Evolutionary conservation across 345 rosid species (phyloP).

Genomic region (Eucalyptus sp.): DNA sequence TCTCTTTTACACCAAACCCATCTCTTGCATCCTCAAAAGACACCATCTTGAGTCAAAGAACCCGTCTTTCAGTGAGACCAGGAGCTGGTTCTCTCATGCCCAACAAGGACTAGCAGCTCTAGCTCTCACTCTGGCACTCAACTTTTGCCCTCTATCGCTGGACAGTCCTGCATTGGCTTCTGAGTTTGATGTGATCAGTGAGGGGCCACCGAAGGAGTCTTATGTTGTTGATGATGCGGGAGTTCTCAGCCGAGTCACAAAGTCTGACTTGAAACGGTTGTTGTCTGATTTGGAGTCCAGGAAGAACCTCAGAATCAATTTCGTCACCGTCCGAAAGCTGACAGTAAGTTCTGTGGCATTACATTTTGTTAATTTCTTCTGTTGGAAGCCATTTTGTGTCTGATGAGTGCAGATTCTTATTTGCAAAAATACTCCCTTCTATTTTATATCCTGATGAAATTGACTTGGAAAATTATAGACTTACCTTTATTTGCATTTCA

Average conservation of each 20-base stretch:
- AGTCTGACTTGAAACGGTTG: conserved; percentile 64
- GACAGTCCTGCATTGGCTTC: conserved; percentile 64
- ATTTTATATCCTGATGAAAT: not conserved
- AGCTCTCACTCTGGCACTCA: conserved; percentile 71
- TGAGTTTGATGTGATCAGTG: conserved; percentile 78
- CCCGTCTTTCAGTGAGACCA: conserved; percentile 14
- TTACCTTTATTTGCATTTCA: not conserved
- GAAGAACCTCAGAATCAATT: conserved; percentile 62
- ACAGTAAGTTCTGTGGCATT: conserved; percentile 37
- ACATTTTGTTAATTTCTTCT: not conserved
- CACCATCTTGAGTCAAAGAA: conserved; percentile 13
- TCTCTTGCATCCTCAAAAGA: conserved; percentile 22
- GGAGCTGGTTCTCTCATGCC: conserved; percentile 47
- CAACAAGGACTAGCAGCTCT: conserved; percentile 77
- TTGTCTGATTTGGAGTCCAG: conserved; percentile 89
- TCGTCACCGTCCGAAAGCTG: conserved; percentile 88
- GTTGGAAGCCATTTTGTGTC: not conserved
- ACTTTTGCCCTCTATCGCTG: conserved; percentile 43
- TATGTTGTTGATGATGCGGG: conserved; percentile 87
- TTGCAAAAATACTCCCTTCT: not conserved
- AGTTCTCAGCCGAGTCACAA: conserved; percentile 89
- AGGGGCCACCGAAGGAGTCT: conserved; percentile 80
- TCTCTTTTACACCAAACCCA: conserved; percentile 23
- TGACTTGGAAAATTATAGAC: not conserved
- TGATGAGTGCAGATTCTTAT: not conserved